Percentiles rank a stretch among this genome's conserved stretches.
These are phyloP conservation scores for Penicillium sp. DNA, from an alignment of 2,329 filamentous ascomycete species.

Conservation along the genomic window DNA sequence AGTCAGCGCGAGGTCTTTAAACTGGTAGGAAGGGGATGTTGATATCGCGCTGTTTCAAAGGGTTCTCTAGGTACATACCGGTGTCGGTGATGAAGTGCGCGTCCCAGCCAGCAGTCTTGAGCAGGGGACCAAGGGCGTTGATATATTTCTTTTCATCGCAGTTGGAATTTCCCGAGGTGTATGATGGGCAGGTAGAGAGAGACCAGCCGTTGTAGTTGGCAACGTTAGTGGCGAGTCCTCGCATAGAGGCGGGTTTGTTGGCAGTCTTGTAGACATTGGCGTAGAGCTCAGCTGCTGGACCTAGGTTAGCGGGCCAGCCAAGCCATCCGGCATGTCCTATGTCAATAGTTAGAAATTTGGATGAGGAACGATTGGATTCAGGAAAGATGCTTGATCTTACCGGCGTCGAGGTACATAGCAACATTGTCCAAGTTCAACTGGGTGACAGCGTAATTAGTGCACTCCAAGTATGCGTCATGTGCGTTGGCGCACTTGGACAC, in stretches of 20 bases:
- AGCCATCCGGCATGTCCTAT: constrained; percentile 54
- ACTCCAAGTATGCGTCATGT: constrained; percentile 47
- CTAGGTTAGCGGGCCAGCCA: constrained; percentile 54
- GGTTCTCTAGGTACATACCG: constrained; percentile 24
- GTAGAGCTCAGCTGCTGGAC: constrained; percentile 44
- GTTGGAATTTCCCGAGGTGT: constrained; percentile 41
- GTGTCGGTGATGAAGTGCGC: constrained; percentile 51
- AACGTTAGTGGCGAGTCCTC: constrained; percentile 50
- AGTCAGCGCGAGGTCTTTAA: background rate
- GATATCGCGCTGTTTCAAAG: background rate
- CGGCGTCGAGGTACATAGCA: constrained; percentile 56
- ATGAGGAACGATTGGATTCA: background rate
- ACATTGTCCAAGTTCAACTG: constrained; percentile 54
- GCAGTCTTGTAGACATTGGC: constrained; percentile 42
- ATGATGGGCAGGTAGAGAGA: constrained; percentile 38
- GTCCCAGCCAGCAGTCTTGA: constrained; percentile 42
- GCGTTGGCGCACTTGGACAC: constrained; percentile 49
- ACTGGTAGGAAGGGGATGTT: background rate
- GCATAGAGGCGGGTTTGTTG: constrained; percentile 40
- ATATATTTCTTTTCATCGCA: constrained; percentile 49
- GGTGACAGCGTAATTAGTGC: constrained; percentile 49
- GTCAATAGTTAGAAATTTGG: background rate
- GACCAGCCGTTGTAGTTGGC: constrained; percentile 52
- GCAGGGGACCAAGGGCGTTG: constrained; percentile 44
- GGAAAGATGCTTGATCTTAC: constrained; percentile 27